Evolutionary conservation across 1,284 basidiomycete species (phyloP), one percentile per base, ranked within the genome.

Genomic region (Mycocalia duriaeana): DNA sequence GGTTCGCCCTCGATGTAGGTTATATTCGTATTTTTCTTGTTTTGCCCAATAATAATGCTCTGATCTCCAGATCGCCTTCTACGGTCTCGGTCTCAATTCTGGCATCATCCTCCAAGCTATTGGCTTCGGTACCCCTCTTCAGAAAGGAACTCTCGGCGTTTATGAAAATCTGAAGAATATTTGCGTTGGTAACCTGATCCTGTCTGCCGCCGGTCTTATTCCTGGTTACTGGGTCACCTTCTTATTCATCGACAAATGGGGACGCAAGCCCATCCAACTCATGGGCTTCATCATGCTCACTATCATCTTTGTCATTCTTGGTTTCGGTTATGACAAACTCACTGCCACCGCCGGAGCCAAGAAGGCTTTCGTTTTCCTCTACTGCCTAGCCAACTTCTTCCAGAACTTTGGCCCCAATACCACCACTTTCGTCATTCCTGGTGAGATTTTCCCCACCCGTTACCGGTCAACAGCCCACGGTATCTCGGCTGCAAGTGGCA

Each of bases 391-490:
- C 52, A 81, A 84, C 62, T 83, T 84, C 70, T 84, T 83, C 76
- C 77, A 84, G 69, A 85, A 84, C 64, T 86, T 84, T 60, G 89
- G 89, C 0, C 85, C 89, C 44, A 92, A 91, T 67, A 80, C 81
- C 0, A 92, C 89, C 0, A 93, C 89, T 3, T 93, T 83, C 64
- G 61, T 92, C 55, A 73, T 93, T 26, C 91, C 91, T 6, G 89
- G 87, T 47, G 89, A 94, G 65, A 79, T 75, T 23, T 94, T 92
- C 82, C 90, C 91, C 2, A 93, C 91, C 2, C 82, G 90, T 39
- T 91, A 91, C 68, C 77, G 89, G 43, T 87, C 86, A 0, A 91
- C 89, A 4, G 85, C 80, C 2, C 89, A 92, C 65, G 90, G 90
- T 65, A 91, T 94, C 62, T 86, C 84, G 16, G 91, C 90, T 16